Evolutionary conservation across 2,329 filamentous ascomycete genomes (phyloP).

Genomic region (Gnomoniopsis smithogilvyi): DNA sequence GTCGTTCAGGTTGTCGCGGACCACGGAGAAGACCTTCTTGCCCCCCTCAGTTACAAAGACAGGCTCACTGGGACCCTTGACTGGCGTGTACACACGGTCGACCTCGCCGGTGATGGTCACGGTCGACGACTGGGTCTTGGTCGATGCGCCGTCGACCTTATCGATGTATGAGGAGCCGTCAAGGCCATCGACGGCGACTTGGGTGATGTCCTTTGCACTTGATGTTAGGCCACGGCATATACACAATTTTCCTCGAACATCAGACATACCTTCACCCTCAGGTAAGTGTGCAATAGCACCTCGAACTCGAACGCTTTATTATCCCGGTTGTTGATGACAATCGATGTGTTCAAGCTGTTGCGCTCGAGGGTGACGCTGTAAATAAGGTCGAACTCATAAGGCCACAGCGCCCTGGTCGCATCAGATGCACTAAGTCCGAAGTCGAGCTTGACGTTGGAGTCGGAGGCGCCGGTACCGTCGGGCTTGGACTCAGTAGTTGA

Average conservation of each 20-base stretch:
- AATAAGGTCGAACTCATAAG: slow-evolving; percentile 81
- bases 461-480: slow-evolving; percentile 31
- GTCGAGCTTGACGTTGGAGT: slow-evolving; percentile 84
- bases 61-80: slow-evolving; percentile 55
- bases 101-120: slow-evolving; percentile 74
- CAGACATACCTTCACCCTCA: slow-evolving; percentile 69
- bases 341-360: slow-evolving; percentile 71
- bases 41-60: slow-evolving; percentile 62
- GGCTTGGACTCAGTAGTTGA: slow-evolving; percentile 61
- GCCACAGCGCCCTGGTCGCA: slow-evolving; percentile 71
- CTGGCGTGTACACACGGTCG: slow-evolving; percentile 82
- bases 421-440: slow-evolving; percentile 80
- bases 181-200: slow-evolving; percentile 71
- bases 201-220: slow-evolving; percentile 67
- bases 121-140: slow-evolving; percentile 61
- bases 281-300: slow-evolving; percentile 87
- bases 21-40: slow-evolving; percentile 66
- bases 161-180: slow-evolving; percentile 75
- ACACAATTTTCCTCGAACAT: not conserved
- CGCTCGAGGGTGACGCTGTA: slow-evolving; percentile 86
- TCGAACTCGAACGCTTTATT: slow-evolving; percentile 84
- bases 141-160: slow-evolving; percentile 68
- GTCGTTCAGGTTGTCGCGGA: slow-evolving; percentile 80
- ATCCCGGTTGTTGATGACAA: slow-evolving; percentile 89
- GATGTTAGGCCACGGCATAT: not conserved